Evolutionary conservation across 805 yeast genomes (phyloP).

Genomic region (Cyberlindnera maritima): DNA sequence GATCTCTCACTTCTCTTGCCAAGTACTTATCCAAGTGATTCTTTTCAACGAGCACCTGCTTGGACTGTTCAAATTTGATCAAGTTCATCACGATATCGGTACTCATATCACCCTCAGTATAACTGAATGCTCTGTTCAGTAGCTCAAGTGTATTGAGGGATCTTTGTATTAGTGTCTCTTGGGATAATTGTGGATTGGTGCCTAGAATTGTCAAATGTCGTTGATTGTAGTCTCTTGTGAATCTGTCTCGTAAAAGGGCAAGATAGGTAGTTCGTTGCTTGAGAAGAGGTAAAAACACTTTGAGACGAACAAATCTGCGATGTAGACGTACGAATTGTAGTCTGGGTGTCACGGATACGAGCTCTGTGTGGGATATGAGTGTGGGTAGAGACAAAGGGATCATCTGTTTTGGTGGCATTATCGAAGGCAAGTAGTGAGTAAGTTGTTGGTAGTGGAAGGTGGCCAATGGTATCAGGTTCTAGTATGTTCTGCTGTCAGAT

Average conservation of each 20-base stretch:
- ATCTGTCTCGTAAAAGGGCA: slow-evolving; percentile 2
- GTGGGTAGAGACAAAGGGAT: slow-evolving; percentile 1
- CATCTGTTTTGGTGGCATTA: neutral
- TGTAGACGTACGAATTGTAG: slow-evolving; percentile 1
- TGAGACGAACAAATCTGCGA: slow-evolving; percentile 4
- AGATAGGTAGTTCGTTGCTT: slow-evolving; percentile 1
- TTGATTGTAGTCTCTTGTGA: slow-evolving; percentile 5
- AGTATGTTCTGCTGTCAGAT: neutral
- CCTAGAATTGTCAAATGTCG: slow-evolving; percentile 1
- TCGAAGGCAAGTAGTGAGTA: neutral
- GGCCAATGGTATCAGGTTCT: neutral
- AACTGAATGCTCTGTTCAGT: slow-evolving; percentile 10
- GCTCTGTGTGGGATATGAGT: neutral
- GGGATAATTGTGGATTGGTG: neutral
- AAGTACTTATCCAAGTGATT: slow-evolving; percentile 2
- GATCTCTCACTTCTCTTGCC: neutral
- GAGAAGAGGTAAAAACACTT: neutral
- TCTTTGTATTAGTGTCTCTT: slow-evolving; percentile 1
- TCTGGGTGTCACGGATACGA: neutral
- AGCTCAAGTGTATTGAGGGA: slow-evolving; percentile 11
- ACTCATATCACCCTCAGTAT: slow-evolving; percentile 3
- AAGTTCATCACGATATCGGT: slow-evolving; percentile 11
- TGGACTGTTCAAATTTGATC: slow-evolving; percentile 13
- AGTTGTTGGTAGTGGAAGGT: neutral
- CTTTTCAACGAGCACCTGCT: slow-evolving; percentile 4